A percentile compares a stretch with the other conserved stretches of the same genome.
Conservation (phyloP, 108 stramenopile species). For the Parmales sp. region DNA sequence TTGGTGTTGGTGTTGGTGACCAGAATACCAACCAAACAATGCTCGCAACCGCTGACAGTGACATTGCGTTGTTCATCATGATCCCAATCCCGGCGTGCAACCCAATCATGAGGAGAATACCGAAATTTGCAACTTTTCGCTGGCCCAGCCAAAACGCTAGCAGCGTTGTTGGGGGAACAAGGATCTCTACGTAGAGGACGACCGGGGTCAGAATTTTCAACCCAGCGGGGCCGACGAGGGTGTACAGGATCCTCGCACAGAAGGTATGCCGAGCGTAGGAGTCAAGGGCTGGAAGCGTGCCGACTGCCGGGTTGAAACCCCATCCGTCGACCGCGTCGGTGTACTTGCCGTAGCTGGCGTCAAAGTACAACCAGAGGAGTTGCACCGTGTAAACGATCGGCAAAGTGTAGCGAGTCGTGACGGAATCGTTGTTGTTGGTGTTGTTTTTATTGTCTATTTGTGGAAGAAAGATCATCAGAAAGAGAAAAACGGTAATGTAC, state of each 20-base stretch:
- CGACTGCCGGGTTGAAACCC: conserved; percentile 47
- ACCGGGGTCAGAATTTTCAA: conserved; percentile 60
- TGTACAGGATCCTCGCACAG: conserved; percentile 59
- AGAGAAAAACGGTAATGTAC: background rate
- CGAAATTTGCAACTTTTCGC: conserved; percentile 21
- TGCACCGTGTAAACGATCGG: conserved; percentile 41
- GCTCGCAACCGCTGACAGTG: conserved; percentile 62
- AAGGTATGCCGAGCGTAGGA: conserved; percentile 68
- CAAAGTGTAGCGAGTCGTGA: conserved; percentile 23
- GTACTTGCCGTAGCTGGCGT: conserved; percentile 64
- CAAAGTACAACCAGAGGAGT: conserved; percentile 66
- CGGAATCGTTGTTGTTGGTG: background rate
- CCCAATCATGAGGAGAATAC: conserved; percentile 40
- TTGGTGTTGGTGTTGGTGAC: conserved; percentile 13
- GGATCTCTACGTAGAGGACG: conserved; percentile 63
- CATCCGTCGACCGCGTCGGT: conserved; percentile 21
- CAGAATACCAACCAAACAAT: conserved; percentile 57
- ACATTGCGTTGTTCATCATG: conserved; percentile 58
- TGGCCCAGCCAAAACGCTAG: conserved; percentile 42
- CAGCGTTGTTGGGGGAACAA: conserved; percentile 46
- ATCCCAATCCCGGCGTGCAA: conserved; percentile 69
- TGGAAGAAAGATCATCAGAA: background rate
- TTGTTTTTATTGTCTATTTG: background rate
- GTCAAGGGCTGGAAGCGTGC: conserved; percentile 59
- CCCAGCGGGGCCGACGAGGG: conserved; percentile 54